Evolutionary conservation across 352 stramenopile genomes (phyloP), one percentile per base, ranked within the genome.

Genomic region (Globisporangium paddicum): DNA sequence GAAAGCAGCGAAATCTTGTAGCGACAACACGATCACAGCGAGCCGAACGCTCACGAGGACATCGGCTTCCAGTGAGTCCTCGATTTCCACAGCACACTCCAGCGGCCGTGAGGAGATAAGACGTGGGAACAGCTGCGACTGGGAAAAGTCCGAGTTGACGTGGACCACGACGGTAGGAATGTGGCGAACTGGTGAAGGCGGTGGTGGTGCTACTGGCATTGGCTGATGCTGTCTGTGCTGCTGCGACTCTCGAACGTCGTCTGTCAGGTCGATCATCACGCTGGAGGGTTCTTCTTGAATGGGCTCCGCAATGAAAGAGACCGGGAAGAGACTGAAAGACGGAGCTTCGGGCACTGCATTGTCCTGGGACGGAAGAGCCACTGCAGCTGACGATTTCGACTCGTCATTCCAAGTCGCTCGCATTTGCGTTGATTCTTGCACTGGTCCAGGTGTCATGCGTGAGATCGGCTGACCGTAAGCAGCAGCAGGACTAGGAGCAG

Each of bases 11-110:
- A 81, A 47, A 47, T 79, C 42, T 10, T 63, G 41, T 14, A 28
- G 52, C 13, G 59, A 67, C 30, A 73, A 52, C 45, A 63, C 66
- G 30, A 72, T 37, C 28, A 73, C 55, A 25, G 64, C 73, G 14
- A 64, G 53, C 2, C 75, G 73, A 40, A 70, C 62, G 44, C 77
- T 87, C 11, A 87, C 37, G n/a, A 87, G 50, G 26, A 57, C 62
- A 57, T 80, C 68, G 7, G 71, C 73, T 50, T 89, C 75, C 5
- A 87, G 62, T 4, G 65, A 68, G 18, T 69, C 62, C 13, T 75
- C 73, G n/a, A 76, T 68, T 51, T 68, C 55, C 9, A 86, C 67
- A 8, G 58, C 61, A 49, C 44, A 61, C 60, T 32, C 38, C 38
- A 13, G 42, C 10, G 30, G 55, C 25, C 42, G 70, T 7, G 69